Conservation (phyloP, 2,329 filamentous ascomycete genomes). For the Aureobasidium sp. region DNA sequence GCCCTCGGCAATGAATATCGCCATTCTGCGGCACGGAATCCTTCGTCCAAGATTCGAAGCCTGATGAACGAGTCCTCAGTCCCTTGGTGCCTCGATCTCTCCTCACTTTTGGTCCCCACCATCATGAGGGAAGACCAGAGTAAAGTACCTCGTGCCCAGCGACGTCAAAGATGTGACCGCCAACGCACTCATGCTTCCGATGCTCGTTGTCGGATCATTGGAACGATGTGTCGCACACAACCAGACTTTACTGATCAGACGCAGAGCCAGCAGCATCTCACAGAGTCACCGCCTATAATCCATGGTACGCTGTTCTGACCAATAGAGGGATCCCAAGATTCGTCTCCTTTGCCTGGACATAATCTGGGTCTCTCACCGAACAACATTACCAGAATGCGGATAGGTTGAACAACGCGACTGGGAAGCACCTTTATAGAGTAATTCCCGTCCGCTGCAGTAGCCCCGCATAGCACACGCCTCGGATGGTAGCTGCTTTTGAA, state of each 20-base stretch:
- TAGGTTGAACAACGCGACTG: neutral
- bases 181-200: constrained; percentile 13
- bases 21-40: constrained; percentile 6
- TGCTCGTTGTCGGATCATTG: neutral
- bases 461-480: constrained; percentile 2
- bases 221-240: constrained; percentile 12
- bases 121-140: neutral
- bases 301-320: neutral
- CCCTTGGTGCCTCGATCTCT: constrained; percentile 8
- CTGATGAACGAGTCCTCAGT: neutral
- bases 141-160: constrained; percentile 6
- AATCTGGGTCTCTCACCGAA: neutral
- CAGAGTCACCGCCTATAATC: neutral
- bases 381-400: neutral
- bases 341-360: neutral
- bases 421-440: neutral
- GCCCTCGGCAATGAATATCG: neutral
- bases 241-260: constrained; percentile 1
- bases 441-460: constrained; percentile 12
- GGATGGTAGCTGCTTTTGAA: neutral
- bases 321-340: neutral
- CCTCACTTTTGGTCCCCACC: constrained; percentile 7
- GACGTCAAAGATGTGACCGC: constrained; percentile 11
- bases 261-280: neutral
- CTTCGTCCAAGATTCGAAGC: neutral